These are phyloP conservation scores for Starmerella floris DNA, from an alignment of 805 yeast species.

Conservation along the genomic window DNA sequence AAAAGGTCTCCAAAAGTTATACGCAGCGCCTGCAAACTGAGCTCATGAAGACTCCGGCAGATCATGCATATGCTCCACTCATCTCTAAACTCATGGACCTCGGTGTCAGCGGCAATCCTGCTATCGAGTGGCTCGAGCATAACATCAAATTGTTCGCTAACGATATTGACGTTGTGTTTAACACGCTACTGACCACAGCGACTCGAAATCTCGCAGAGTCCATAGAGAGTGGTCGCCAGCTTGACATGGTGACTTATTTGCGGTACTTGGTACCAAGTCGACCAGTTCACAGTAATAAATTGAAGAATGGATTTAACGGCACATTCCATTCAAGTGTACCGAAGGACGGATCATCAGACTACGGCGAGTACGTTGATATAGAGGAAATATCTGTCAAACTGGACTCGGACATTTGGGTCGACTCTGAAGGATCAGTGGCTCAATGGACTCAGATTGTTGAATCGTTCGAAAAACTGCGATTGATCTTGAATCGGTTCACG, in stretches of 20 bases:
- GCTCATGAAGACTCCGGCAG: slow-evolving; percentile 28
- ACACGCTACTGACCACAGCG: slow-evolving; percentile 3
- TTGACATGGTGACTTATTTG: slow-evolving; percentile 13
- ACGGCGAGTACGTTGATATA: background rate
- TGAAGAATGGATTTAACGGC: too few relatives aligned
- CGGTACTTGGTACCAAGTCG: background rate
- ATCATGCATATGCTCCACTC: slow-evolving; percentile 26
- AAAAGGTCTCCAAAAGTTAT: slow-evolving; percentile 40
- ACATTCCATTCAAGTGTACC: background rate
- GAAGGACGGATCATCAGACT: background rate
- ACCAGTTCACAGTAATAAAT: background rate
- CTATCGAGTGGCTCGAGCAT: slow-evolving; percentile 45
- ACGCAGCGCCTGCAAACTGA: slow-evolving; percentile 41
- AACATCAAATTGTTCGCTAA: slow-evolving; percentile 34
- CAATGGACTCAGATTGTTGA: slow-evolving; percentile 16
- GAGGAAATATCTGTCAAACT: slow-evolving; percentile 5
- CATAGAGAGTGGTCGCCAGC: slow-evolving; percentile 2
- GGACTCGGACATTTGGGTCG: slow-evolving; percentile 2
- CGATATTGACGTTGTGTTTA: slow-evolving; percentile 15
- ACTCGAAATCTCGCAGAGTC: slow-evolving; percentile 8
- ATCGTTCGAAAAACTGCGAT: slow-evolving; percentile 12
- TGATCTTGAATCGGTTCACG: slow-evolving; percentile 11
- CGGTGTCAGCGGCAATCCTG: slow-evolving; percentile 53
- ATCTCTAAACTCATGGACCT: slow-evolving; percentile 48
- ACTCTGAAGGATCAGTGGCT: slow-evolving; percentile 12